phyloP scores from a whole-genome alignment of 306 rosid genomes.

The Quillaja saponaria region DNA sequence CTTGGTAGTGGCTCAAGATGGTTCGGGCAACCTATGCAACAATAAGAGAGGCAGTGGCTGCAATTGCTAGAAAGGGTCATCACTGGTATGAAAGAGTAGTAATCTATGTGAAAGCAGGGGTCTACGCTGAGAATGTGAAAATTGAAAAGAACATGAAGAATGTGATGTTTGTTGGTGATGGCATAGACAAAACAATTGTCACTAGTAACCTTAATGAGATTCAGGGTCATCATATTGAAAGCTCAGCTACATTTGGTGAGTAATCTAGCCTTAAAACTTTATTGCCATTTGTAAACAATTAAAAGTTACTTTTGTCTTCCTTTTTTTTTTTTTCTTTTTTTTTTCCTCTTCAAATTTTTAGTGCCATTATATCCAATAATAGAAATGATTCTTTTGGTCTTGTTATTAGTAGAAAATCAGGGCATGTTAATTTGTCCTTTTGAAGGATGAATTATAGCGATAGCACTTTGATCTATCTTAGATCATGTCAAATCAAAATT shows the following conservation, averaged over 20 bases:
- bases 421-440: too few relatives aligned
- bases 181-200: constrained; percentile 58
- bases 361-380: too few relatives aligned
- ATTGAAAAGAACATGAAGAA: constrained; percentile 41
- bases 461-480: too few relatives aligned
- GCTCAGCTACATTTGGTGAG: constrained; percentile 71
- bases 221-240: constrained; percentile 45
- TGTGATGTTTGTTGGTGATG: constrained; percentile 77
- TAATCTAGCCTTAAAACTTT: neutral
- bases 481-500: too few relatives aligned
- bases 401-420: too few relatives aligned
- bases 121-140: constrained; percentile 57
- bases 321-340: too few relatives aligned
- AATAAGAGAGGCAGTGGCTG: constrained; percentile 49
- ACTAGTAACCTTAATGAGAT: constrained; percentile 41
- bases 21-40: constrained; percentile 57
- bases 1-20: constrained; percentile 60
- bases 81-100: constrained; percentile 36
- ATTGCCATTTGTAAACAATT: too few relatives aligned
- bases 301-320: too few relatives aligned
- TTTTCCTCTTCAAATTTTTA: too few relatives aligned
- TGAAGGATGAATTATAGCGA: too few relatives aligned
- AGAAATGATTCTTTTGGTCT: too few relatives aligned
- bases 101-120: constrained; percentile 56
- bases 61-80: constrained; percentile 37